Evolutionary conservation across 108 stramenopile species (phyloP), one percentile per base, ranked within the genome.

Genomic region (Seminavis robusta): DNA sequence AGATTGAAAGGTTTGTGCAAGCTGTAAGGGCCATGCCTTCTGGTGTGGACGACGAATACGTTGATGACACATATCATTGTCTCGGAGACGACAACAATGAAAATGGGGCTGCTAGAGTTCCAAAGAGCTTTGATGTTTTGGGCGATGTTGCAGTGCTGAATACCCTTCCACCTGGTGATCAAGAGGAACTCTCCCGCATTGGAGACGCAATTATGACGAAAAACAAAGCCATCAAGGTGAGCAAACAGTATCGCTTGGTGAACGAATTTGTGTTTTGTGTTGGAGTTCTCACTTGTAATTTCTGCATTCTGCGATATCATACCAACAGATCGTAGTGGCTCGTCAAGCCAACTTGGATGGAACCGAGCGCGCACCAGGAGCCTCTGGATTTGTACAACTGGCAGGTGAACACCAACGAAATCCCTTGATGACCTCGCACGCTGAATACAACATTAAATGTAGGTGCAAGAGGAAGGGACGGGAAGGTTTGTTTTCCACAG

Each of bases 361-460:
- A 3, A 71, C 70, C 3, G 74, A 84, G 65, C 71, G 92, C 15
- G 76, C 86, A 46, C 87, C 86, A 20, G 85, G 86, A 8, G 52
- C 61, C 8, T 45, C 50, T 42, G 84, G 83, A 25, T 37, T 93
- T n/a, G 42, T 42, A 7, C 71, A 75, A 57, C 63, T 94, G 32
- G 86, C 88, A 3, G 88, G 92, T 15, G 64, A 69, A 26, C 25
- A 40, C 2, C 49, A 71, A 8, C 68, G 92, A 42, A 32, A 65
- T 4, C 86, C 81, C 26, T 52, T 94, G n/a, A 56, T 94, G 9
- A 90, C 88, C 0, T 71, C 86, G 16, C 88, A 94, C 45, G 67
- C 63, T 28, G 93, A 94, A 59, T 85, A 80, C 53, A 89, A 87
- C 0, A 86, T 94, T 58, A 83, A 84, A 58, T 87, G 87, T n/a